Conservation (phyloP, 2,329 filamentous ascomycete species). For the Ascomycota sp. region DNA sequence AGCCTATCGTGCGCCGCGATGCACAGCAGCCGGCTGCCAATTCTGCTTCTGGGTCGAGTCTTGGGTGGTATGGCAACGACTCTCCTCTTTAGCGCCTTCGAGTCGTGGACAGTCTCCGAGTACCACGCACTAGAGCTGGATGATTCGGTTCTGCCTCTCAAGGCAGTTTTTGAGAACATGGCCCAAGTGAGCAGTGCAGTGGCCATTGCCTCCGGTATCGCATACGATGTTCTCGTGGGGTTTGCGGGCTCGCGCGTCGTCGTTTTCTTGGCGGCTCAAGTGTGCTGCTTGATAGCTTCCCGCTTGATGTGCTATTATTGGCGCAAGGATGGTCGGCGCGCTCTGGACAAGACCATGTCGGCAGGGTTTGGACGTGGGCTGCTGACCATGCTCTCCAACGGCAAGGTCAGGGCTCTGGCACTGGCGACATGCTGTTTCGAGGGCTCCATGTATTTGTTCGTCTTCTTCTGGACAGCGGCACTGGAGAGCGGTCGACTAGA, state of each 20-base stretch:
- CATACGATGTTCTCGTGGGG: slow-evolving; percentile 29
- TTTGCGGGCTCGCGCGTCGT: slow-evolving; percentile 25
- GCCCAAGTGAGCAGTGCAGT: slow-evolving; percentile 32
- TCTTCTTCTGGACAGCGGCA: slow-evolving; percentile 40
- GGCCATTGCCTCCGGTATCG: slow-evolving; percentile 31
- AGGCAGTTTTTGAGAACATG: slow-evolving; percentile 30
- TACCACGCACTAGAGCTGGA: slow-evolving; percentile 26
- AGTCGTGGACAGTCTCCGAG: slow-evolving; percentile 40
- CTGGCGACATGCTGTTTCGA: slow-evolving; percentile 37
- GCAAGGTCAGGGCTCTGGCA: slow-evolving; percentile 25
- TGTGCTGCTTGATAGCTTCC: background rate
- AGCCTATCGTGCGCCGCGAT: slow-evolving; percentile 30
- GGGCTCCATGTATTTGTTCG: slow-evolving; percentile 40
- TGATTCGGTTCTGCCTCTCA: slow-evolving; percentile 19
- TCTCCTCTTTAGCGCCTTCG: slow-evolving; percentile 36
- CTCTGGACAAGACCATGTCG: background rate
- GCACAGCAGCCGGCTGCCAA: slow-evolving; percentile 17
- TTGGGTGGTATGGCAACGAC: slow-evolving; percentile 35
- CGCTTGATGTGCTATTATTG: background rate
- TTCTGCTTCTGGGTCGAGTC: slow-evolving; percentile 32
- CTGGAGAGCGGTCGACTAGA: slow-evolving; percentile 21
- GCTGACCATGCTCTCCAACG: slow-evolving; percentile 1
- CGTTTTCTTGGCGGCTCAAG: slow-evolving; percentile 19
- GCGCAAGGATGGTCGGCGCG: background rate
- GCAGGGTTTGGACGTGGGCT: background rate